Base-by-base conservation (phyloP, 768 basidiomycete species). In the Collybia nuda region DNA sequence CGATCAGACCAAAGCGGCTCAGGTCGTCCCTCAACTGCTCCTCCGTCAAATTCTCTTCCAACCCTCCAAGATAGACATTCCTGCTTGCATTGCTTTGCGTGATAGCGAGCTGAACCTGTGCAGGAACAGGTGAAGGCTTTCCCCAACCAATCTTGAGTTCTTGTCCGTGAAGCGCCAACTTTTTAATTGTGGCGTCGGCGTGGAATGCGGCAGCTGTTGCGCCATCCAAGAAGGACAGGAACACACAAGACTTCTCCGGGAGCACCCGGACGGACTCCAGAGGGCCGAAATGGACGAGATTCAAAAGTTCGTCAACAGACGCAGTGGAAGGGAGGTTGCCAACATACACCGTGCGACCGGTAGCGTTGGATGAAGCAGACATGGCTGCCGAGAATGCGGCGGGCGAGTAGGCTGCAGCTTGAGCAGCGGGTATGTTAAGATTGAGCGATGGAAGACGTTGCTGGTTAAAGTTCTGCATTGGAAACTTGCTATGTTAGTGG, bases 61-160 rank as follows among this genome's bases (percentile, higher is more conserved):
- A 74, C 15, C 93, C 93, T 38, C 97, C 97, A 15, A 99, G 79
- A 63, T 98, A 99, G 51, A 99, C 97, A 61, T 98, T 99, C 57
- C 97, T 74, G 58, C 89, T 93, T 2, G 97, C 97, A 58, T 93
- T 93, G 69, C 85, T 86, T 73, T 95, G 91, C 59, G 82, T 84
- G 48, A 98, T 96, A 1, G 95, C 93, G 21, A 90, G 79, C 2
- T 85, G 82, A 11, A 98, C 92, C 62, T 88, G 85, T 21, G 85
- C 81, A 0, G 93, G 91, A 2, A 98, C 93, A 14, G 88, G 84
- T 2, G 85, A 87, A 1, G 95, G 89, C 66, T 98, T 97, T 22
- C 96, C 97, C 96, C 96, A 99, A 18, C 97, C 97, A 56, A 99
- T 95, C 74, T 95, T 95, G 61, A 99, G 85, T 67, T 98, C 97